Evolutionary conservation across 768 basidiomycete species (phyloP), one percentile per base, ranked within the genome.

Genomic region (Lyophyllum semitale): DNA sequence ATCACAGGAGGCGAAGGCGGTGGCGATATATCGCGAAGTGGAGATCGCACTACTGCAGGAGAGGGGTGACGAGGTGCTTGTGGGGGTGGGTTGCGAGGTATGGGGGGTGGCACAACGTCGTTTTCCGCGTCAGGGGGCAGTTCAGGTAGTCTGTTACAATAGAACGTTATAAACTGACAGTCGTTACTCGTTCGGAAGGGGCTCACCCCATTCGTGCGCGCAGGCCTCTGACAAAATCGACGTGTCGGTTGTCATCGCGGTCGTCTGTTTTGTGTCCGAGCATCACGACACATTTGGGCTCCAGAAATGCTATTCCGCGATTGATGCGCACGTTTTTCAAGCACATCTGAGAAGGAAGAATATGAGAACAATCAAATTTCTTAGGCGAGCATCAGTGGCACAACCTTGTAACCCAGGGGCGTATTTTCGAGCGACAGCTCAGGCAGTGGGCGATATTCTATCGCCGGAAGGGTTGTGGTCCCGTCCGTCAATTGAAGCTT

Each of bases 321-420:
- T 86, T 82, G 26, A 93, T 77, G 23, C 75, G 76, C 6, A 88
- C 85, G 51, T 89, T 80, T 63, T 83, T 87, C 33, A 97, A 72
- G 29, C 88, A 66, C 64, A 94, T 72, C 91, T 95, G 53, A 26
- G 22, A 33, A 50, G n/a, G 46, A 42, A 38, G 53, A 26, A 25
- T 59, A 20, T 32, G 20, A 37, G 26, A 41, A 30, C 37, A 49
- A 29, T 18, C 23, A n/a, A 33, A n/a, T n/a, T 6, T 41, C 33
- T 48, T 17, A 20, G 58, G 12, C 30, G 46, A 29, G 30, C 17
- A 25, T n/a, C 17, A 55, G 29, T 49, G 41, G 46, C 51, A 63
- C 33, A 57, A 92, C 95, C 78, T 98, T 98, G 65, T 74, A 90
- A 8, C 95, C 95, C 27, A 95, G 73, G 2, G 82, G 82, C 0